Evolutionary conservation across 768 basidiomycete genomes (phyloP).

Genomic region (Boletus tomentosulus): DNA sequence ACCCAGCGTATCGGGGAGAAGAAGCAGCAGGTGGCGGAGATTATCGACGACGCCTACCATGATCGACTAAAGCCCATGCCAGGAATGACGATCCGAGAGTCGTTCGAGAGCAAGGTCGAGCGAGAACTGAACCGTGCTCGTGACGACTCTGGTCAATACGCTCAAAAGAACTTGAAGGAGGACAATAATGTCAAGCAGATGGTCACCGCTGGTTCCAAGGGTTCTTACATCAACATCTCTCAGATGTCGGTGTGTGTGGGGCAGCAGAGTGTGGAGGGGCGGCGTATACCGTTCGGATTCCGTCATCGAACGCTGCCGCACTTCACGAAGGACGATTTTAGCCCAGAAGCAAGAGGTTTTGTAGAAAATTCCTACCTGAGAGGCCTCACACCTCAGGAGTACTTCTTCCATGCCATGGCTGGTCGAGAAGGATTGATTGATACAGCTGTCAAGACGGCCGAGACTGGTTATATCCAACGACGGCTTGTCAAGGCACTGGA

Average conservation of each 20-base stretch:
- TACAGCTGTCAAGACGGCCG: slow-evolving; percentile 99
- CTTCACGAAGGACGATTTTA: slow-evolving; percentile 98
- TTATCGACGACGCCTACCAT: slow-evolving; percentile 80
- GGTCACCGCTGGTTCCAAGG: slow-evolving; percentile 98
- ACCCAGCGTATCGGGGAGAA: slow-evolving; percentile 76
- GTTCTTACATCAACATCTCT: slow-evolving; percentile 99
- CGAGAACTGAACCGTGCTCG: slow-evolving; percentile 90
- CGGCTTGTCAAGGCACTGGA: slow-evolving; percentile 97
- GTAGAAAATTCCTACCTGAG: slow-evolving; percentile 98
- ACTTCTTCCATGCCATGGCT: slow-evolving; percentile 99
- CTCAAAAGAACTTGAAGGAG: slow-evolving; percentile 96
- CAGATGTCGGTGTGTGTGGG: slow-evolving; percentile 99
- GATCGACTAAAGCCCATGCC: slow-evolving; percentile 87
- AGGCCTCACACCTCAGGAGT: slow-evolving; percentile 95
- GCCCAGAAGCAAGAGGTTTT: slow-evolving; percentile 95
- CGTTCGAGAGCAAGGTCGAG: slow-evolving; percentile 92
- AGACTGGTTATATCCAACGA: slow-evolving; percentile 98
- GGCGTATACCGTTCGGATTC: slow-evolving; percentile 98
- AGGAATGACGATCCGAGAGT: slow-evolving; percentile 99
- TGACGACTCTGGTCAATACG: slow-evolving; percentile 92
- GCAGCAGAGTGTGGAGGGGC: slow-evolving; percentile 96
- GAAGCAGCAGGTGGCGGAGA: slow-evolving; percentile 71
- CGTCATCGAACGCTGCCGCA: slow-evolving; percentile 94
- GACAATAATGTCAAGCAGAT: slow-evolving; percentile 99
- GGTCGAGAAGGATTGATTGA: slow-evolving; percentile 99